These are phyloP conservation scores for Penicillium sp. DNA, from an alignment of 2,329 filamentous ascomycete species.

Conservation along the genomic window DNA sequence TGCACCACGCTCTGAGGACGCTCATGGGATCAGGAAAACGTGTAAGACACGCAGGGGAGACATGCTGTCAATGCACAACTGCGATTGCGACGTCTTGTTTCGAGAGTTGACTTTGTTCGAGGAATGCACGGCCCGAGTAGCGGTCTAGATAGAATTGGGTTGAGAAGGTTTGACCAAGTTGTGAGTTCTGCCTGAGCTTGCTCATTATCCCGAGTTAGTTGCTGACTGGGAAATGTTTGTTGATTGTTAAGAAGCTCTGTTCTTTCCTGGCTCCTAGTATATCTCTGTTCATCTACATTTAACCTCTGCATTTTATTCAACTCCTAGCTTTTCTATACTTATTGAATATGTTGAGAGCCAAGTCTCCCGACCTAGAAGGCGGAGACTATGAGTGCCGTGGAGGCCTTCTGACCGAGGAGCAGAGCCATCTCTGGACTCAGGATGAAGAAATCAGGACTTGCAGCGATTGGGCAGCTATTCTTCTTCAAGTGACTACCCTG, in stretches of 20 bases:
- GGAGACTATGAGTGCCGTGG: conserved; percentile 4
- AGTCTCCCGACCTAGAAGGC: background rate
- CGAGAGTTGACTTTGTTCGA: background rate
- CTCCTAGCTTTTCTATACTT: background rate
- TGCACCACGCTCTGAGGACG: conserved; percentile 7
- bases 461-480: background rate
- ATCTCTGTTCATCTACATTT: background rate
- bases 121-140: conserved; percentile 7
- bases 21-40: conserved; percentile 12
- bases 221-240: background rate
- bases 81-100: background rate
- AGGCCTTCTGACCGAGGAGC: conserved; percentile 15
- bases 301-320: no score
- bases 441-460: conserved; percentile 1
- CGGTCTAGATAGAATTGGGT: conserved; percentile 10
- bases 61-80: conserved; percentile 2
- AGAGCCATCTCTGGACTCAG: conserved; percentile 3
- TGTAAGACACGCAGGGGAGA: conserved; percentile 18
- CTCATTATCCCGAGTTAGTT: background rate
- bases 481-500: conserved; percentile 7
- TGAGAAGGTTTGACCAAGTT: background rate
- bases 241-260: background rate
- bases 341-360: conserved; percentile 5
- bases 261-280: background rate
- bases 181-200: background rate